phyloP scores from a whole-genome alignment of 208 protist species.

The Leishmania tarentolae region DNA sequence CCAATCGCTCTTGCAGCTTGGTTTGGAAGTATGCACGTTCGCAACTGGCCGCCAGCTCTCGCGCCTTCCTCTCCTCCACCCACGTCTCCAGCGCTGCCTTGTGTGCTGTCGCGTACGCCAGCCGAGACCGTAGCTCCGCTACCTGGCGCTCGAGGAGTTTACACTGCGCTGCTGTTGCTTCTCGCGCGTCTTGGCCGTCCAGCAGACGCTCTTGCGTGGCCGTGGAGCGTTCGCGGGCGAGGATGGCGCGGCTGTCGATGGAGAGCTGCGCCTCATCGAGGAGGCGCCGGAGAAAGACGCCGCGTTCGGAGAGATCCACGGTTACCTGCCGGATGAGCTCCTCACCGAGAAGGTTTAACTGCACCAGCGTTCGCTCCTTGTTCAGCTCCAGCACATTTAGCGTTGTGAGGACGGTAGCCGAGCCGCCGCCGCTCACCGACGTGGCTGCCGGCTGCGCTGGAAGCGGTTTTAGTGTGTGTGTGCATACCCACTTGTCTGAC shows the following conservation, averaged over 20 bases:
- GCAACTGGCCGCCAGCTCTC: slow-evolving; percentile 5
- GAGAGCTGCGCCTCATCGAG: slow-evolving; percentile 57
- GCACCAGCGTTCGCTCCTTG: slow-evolving; percentile 43
- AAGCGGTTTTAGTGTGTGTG: slow-evolving; percentile 18
- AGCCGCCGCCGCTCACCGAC: slow-evolving; percentile 36
- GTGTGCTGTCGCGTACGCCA: slow-evolving; percentile 24
- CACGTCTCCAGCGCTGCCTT: slow-evolving; percentile 23
- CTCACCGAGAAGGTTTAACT: slow-evolving; percentile 43
- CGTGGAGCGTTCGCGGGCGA: slow-evolving; percentile 29
- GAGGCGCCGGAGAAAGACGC: slow-evolving; percentile 52
- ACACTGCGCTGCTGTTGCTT: slow-evolving; percentile 9
- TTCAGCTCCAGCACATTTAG: slow-evolving; percentile 55
- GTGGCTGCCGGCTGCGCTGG: slow-evolving; percentile 20
- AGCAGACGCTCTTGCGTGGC: slow-evolving; percentile 28
- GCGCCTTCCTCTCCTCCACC: slow-evolving; percentile 21
- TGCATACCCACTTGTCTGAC: slow-evolving; percentile 23
- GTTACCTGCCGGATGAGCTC: slow-evolving; percentile 65
- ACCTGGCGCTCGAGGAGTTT: slow-evolving; percentile 33
- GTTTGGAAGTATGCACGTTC: slow-evolving; percentile 33
- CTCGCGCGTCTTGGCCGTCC: slow-evolving; percentile 36
- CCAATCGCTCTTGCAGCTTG: slow-evolving; percentile 37
- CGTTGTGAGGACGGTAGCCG: slow-evolving; percentile 47
- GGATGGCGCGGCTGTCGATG: slow-evolving; percentile 31
- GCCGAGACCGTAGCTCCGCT: slow-evolving; percentile 27
- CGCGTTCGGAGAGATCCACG: slow-evolving; percentile 69